Percentiles rank a stretch among this genome's conserved stretches.
These are phyloP conservation scores for Blepharisma undulans DNA, from an alignment of 169 alveolate species.

Conservation along the genomic window DNA sequence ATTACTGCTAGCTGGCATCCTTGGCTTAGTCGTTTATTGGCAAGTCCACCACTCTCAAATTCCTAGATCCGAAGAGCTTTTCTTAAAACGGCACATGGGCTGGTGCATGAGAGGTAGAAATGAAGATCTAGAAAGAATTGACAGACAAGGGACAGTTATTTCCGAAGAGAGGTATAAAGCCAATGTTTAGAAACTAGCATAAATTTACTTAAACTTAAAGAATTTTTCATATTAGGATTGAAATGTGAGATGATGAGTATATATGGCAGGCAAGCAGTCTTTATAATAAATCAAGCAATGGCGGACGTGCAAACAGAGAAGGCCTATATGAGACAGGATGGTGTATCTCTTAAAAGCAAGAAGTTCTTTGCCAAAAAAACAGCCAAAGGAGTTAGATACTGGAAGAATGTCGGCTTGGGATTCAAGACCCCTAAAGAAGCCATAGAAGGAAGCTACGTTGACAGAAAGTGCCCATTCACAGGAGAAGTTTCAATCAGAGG, in stretches of 20 bases:
- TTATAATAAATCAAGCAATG: constrained; percentile 40
- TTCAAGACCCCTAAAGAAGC: constrained; percentile 98
- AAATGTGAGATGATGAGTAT: neutral
- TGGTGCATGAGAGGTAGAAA: neutral
- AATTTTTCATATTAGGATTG: neutral
- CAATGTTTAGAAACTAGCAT: neutral
- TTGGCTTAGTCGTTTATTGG: neutral
- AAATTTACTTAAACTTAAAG: neutral
- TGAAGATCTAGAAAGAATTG: neutral
- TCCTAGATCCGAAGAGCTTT: neutral
- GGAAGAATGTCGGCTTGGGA: constrained; percentile 97
- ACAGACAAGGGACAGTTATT: neutral
- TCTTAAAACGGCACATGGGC: neutral
- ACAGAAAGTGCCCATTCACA: constrained; percentile 99
- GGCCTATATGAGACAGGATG: constrained; percentile 91
- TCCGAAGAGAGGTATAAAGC: neutral
- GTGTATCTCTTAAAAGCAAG: constrained; percentile 84
- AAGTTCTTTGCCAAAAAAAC: constrained; percentile 85
- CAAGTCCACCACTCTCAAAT: constrained; percentile 5
- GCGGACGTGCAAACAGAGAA: constrained; percentile 82
- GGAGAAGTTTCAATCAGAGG: constrained; percentile 98
- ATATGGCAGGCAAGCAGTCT: neutral
- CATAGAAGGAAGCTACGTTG: constrained; percentile 96
- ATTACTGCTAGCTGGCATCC: neutral
- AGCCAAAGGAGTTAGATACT: constrained; percentile 89